Evolutionary conservation across 2,329 filamentous ascomycete genomes (phyloP).

Genomic region (Curvularia hawaiiensis): DNA sequence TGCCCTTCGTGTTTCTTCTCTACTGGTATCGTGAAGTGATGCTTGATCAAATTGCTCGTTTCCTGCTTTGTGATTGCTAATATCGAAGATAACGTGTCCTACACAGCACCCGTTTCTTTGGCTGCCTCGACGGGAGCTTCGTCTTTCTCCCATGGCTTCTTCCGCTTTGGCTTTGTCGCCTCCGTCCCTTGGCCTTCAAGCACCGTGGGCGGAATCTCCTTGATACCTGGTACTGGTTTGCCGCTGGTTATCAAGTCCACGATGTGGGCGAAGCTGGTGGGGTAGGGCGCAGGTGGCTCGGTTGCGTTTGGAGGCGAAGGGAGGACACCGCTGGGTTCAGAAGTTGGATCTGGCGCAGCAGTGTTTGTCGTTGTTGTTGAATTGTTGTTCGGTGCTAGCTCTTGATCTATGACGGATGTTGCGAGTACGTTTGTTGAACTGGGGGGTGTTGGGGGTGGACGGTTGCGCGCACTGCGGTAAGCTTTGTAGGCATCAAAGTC

Average conservation of each 20-base stretch:
- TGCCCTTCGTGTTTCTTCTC: neutral
- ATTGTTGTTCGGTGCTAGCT: neutral
- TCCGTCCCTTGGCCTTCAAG: constrained; percentile 70
- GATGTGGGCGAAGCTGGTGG: constrained; percentile 82
- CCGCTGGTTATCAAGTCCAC: constrained; percentile 83
- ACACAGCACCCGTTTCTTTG: neutral
- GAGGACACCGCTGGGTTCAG: constrained; percentile 28
- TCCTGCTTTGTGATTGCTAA: neutral
- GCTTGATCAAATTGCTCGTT: neutral
- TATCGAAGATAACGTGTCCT: neutral
- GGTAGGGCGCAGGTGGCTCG: constrained; percentile 69
- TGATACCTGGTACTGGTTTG: constrained; percentile 83
- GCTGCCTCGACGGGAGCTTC: constrained; percentile 17
- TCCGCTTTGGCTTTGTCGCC: constrained; percentile 58
- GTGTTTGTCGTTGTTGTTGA: constrained; percentile 3
- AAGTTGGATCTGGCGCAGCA: neutral
- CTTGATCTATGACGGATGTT: constrained; percentile 10
- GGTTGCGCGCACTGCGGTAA: constrained; percentile 57
- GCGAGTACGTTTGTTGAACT: constrained; percentile 25
- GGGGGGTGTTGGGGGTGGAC: constrained; percentile 26
- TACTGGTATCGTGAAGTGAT: neutral
- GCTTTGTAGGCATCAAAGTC: constrained; percentile 71
- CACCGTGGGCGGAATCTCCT: constrained; percentile 81
- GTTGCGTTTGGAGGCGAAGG: constrained; percentile 28
- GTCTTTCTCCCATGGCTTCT: constrained; percentile 82